Conservation (phyloP, 2,329 filamentous ascomycete genomes). For the Neopestalotiopsis sp. region DNA sequence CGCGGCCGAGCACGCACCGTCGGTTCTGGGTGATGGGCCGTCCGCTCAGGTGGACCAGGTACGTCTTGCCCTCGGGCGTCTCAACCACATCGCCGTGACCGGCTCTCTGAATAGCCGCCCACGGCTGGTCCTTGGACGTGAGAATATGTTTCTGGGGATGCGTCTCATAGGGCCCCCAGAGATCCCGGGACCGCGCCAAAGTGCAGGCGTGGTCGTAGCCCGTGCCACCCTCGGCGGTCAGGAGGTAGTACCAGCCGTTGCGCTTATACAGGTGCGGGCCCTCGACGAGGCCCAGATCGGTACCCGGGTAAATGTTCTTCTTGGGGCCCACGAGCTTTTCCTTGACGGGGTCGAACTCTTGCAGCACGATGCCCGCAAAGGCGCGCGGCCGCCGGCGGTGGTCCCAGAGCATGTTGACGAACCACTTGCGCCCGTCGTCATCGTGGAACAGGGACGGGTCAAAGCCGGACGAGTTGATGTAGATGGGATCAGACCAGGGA, state of each 20-base stretch:
- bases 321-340: slow-evolving; percentile 59
- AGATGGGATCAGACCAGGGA: slow-evolving; percentile 66
- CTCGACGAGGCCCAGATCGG: slow-evolving; percentile 59
- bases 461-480: slow-evolving; percentile 66
- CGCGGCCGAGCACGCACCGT: slow-evolving; percentile 59
- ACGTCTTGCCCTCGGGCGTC: slow-evolving; percentile 56
- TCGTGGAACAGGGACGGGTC: slow-evolving; percentile 67
- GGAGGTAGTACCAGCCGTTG: slow-evolving; percentile 64
- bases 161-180: slow-evolving; percentile 67
- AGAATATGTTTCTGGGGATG: slow-evolving; percentile 65
- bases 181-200: slow-evolving; percentile 54
- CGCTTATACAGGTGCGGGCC: slow-evolving; percentile 65
- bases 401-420: slow-evolving; percentile 63
- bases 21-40: slow-evolving; percentile 57
- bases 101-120: slow-evolving; percentile 55
- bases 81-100: slow-evolving; percentile 62
- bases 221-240: slow-evolving; percentile 66
- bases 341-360: slow-evolving; percentile 58
- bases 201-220: slow-evolving; percentile 67
- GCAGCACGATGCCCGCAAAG: slow-evolving; percentile 63
- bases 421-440: slow-evolving; percentile 60
- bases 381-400: slow-evolving; percentile 52
- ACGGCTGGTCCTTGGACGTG: slow-evolving; percentile 56
- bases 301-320: slow-evolving; percentile 62
- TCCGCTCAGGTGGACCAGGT: slow-evolving; percentile 59